Conservation (phyloP, 169 alveolate genomes). For the Plasmodium sp. region DNA sequence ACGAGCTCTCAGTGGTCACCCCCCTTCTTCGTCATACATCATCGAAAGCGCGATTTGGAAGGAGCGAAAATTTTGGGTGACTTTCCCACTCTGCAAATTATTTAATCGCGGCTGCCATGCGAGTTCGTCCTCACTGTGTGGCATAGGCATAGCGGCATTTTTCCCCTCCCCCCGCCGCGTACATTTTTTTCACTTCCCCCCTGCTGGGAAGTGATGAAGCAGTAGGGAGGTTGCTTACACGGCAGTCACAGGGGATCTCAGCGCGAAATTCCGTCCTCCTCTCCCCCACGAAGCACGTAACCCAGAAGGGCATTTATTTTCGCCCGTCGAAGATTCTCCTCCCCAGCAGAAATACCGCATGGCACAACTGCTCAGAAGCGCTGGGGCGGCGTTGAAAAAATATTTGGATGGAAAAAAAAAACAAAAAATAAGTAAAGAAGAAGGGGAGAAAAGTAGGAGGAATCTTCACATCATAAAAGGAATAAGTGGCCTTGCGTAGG, state of each 20-base stretch:
- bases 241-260: neutral
- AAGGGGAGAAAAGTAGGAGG: neutral
- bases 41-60: neutral
- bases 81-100: neutral
- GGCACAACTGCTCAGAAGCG: neutral
- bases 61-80: neutral
- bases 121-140: constrained; percentile 1
- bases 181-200: neutral
- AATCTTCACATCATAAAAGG: neutral
- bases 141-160: neutral
- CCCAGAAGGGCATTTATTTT: neutral
- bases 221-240: neutral
- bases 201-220: neutral
- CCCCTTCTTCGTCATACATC: neutral
- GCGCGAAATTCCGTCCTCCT: neutral
- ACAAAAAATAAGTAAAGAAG: neutral
- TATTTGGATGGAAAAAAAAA: neutral
- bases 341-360: neutral
- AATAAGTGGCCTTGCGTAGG: neutral
- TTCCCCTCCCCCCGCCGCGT: neutral
- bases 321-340: neutral
- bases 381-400: neutral
- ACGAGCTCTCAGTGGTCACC: neutral
- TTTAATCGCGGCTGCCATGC: neutral
- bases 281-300: neutral